A percentile compares a stretch with the other conserved stretches of the same genome.
Conservation (phyloP, 2,329 filamentous ascomycete genomes). For the Cladosporium oxysporum region DNA sequence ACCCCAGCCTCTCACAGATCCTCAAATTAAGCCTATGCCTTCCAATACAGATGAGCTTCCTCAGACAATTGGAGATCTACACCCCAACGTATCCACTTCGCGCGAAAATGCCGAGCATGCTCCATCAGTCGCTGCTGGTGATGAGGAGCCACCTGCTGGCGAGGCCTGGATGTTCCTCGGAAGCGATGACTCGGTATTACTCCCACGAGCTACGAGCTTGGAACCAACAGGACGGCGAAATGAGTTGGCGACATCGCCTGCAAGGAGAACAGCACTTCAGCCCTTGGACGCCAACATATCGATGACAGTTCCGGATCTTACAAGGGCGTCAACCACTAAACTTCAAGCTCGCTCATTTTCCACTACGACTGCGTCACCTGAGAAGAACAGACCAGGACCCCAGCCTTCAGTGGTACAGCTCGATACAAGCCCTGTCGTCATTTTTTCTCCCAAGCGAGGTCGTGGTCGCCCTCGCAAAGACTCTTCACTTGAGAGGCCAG, state of each 20-base stretch:
- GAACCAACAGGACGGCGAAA: neutral
- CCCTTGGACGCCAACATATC: conserved; percentile 31
- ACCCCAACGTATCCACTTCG: neutral
- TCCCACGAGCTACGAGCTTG: neutral
- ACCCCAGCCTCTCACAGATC: neutral
- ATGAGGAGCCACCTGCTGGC: neutral
- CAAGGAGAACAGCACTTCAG: conserved; percentile 28
- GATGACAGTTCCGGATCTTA: neutral
- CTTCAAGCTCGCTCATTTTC: neutral
- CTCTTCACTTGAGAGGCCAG: neutral
- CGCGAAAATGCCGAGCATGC: neutral
- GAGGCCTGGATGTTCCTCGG: conserved; percentile 13
- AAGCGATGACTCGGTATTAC: conserved; percentile 23
- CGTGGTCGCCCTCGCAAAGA: conserved; percentile 31
- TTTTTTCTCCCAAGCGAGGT: neutral
- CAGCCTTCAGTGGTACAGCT: neutral
- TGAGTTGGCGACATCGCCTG: neutral
- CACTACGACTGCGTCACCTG: neutral
- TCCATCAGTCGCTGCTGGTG: neutral
- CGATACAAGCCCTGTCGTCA: neutral
- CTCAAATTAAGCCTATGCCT: neutral
- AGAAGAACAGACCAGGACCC: neutral
- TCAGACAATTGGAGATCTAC: neutral
- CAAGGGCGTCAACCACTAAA: neutral
- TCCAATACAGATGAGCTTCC: neutral